Percentiles rank a stretch among this genome's conserved stretches.
phyloP scores from a whole-genome alignment of 2,329 filamentous ascomycete genomes.

The Aschersonia sp. region DNA sequence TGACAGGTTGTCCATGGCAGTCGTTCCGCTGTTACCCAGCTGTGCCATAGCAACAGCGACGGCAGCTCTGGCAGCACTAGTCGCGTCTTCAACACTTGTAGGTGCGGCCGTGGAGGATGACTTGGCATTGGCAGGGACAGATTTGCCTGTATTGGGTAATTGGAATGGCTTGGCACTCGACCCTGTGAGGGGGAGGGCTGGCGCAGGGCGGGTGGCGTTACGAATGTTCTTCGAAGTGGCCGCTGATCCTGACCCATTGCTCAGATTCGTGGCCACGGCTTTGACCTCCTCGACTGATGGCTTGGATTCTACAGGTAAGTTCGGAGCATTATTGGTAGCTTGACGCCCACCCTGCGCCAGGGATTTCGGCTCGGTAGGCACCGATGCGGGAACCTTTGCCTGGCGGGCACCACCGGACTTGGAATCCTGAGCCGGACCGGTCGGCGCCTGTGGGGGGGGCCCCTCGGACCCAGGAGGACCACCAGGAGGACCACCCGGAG shows the following conservation, averaged over 20 bases:
- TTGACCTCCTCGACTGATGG: conserved; percentile 35
- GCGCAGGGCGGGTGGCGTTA: conserved; percentile 38
- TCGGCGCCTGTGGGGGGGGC: conserved; percentile 31
- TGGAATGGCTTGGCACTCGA: conserved; percentile 23
- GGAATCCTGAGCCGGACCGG: conserved; percentile 20
- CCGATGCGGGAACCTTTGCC: conserved; percentile 30
- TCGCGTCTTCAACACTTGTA: conserved; percentile 46
- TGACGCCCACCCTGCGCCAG: conserved; percentile 30
- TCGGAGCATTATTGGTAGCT: conserved; percentile 33
- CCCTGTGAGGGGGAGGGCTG: conserved; percentile 49
- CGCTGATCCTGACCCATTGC: conserved; percentile 22
- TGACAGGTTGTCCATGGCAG: conserved; percentile 53
- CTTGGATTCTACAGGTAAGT: conserved; percentile 55
- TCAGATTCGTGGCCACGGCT: conserved; percentile 26
- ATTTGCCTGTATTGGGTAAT: conserved; percentile 13
- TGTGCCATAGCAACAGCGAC: conserved; percentile 73
- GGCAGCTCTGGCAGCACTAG: conserved; percentile 59
- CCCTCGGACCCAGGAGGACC: conserved; percentile 12
- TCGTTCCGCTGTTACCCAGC: conserved; percentile 32
- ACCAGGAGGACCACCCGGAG: conserved; percentile 42
- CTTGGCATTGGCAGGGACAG: conserved; percentile 19
- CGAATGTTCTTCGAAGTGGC: conserved; percentile 13
- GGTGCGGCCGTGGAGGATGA: conserved; percentile 19
- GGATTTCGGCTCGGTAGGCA: conserved; percentile 38
- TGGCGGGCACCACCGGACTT: conserved; percentile 37